Base-by-base conservation (phyloP, 169 alveolate genomes). In the Plasmodium adleri region DNA sequence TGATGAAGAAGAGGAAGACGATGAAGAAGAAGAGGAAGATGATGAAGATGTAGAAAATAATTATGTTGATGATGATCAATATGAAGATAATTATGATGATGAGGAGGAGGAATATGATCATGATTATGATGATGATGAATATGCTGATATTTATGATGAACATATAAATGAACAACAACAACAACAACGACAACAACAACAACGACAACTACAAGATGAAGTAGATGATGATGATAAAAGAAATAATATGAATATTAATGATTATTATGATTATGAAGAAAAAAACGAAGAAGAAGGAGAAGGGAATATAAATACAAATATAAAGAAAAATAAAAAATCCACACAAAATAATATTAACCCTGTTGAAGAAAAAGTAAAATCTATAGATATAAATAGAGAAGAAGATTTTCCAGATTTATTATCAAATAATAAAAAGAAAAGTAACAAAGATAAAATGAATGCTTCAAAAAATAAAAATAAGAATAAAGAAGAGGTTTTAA, bases 1-100 rank as follows among this genome's bases (percentile, higher is more conserved):
- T 4, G 88, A 59, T 7, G 87, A 43, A 47, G 72, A 73, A 3
- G 72, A 56, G 15, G 43, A 26, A 0, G 43, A 20, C 20, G 83
- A 50, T 6, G 83, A 71, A 50, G 67, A 47, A 0, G 68, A 22
- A 22, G 50, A 72, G 22, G 50, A 52, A 39, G 47, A 10, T 52
- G 6, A 5, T 5, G 54, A n/a, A 26, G 86, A 17, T 32, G 22
- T 32, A 2, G 56, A 20, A 10, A 52, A 54, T 1, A 13, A 58
- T 15, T 71, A 43, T 1, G 64, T 3, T 2, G 68, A 32, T 1
- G 88, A 39, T 39, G 47, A 39, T 39, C 10, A 39, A 39, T 39
- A 39, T 39, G 47, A 39, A 39, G 47, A 39, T 39, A 39, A 39
- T 39, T 39, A 39, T 39, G 47, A 39, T 39, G 47, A 39, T 6